phyloP scores from a whole-genome alignment of 2,329 filamentous ascomycete genomes.

The Apiospora rasikravindrae region DNA sequence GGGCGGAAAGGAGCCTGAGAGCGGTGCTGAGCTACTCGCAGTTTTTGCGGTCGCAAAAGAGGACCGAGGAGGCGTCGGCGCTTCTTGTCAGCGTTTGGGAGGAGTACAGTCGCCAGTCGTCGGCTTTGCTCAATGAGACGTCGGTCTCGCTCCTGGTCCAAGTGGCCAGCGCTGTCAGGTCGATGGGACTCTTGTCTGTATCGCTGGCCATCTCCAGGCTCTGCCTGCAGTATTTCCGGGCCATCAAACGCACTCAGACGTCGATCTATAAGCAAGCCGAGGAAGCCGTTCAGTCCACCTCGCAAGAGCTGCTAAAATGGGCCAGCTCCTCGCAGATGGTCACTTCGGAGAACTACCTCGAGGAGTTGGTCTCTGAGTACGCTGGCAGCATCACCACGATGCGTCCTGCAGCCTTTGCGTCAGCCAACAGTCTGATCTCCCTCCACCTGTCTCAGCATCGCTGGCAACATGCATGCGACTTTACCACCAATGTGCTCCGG shows the following conservation, averaged over 20 bases:
- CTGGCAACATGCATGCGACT: slow-evolving; percentile 50
- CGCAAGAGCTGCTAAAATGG: slow-evolving; percentile 46
- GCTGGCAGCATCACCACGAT: slow-evolving; percentile 45
- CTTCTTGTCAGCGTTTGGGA: slow-evolving; percentile 52
- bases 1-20: slow-evolving; percentile 54
- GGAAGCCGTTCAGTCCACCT: slow-evolving; percentile 47
- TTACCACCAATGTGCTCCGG: slow-evolving; percentile 51
- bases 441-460: slow-evolving; percentile 52
- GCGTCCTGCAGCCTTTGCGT: slow-evolving; percentile 45
- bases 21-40: slow-evolving; percentile 51
- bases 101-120: slow-evolving; percentile 48
- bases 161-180: slow-evolving; percentile 51
- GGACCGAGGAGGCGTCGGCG: slow-evolving; percentile 49
- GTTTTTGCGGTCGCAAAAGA: slow-evolving; percentile 52
- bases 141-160: slow-evolving; percentile 43
- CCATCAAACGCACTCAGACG: slow-evolving; percentile 40
- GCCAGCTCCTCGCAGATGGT: slow-evolving; percentile 35
- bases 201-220: slow-evolving; percentile 55
- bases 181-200: slow-evolving; percentile 47
- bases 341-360: slow-evolving; percentile 47
- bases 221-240: slow-evolving; percentile 42
- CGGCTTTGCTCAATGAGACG: slow-evolving; percentile 44
- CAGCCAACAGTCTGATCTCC: slow-evolving; percentile 45
- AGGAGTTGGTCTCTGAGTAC: slow-evolving; percentile 50
- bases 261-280: slow-evolving; percentile 47